A percentile compares a stretch with the other conserved stretches of the same genome.
These are phyloP conservation scores for Dothidotthia symphoricarpi DNA, from an alignment of 2,329 filamentous ascomycete species.

Conservation along the genomic window DNA sequence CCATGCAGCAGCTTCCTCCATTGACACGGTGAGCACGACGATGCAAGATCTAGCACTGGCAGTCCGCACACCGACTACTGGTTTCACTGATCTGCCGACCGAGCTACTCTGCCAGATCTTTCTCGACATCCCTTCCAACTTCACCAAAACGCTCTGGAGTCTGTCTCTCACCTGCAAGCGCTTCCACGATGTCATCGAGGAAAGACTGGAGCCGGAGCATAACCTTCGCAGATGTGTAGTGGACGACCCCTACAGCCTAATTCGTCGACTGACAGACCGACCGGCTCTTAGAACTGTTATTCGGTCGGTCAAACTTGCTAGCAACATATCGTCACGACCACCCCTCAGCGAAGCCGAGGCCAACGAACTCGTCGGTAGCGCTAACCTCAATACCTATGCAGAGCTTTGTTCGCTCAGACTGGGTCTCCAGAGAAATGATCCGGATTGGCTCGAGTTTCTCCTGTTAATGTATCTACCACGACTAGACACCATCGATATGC, in stretches of 20 bases:
- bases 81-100: slow-evolving; percentile 2
- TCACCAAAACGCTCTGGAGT: not conserved
- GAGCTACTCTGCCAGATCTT: slow-evolving; percentile 3
- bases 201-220: slow-evolving; percentile 4
- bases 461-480: too few relatives aligned
- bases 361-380: too few relatives aligned
- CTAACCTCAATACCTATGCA: too few relatives aligned
- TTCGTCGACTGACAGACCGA: not conserved
- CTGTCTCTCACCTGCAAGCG: slow-evolving; percentile 1
- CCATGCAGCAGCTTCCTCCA: too few relatives aligned
- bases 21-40: not conserved
- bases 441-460: too few relatives aligned
- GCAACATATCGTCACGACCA: too few relatives aligned
- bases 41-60: not conserved
- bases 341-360: too few relatives aligned
- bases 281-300: not conserved
- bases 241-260: not conserved
- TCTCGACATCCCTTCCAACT: not conserved
- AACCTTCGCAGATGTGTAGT: not conserved
- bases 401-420: too few relatives aligned
- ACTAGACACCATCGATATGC: too few relatives aligned
- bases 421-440: too few relatives aligned
- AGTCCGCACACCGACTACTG: not conserved
- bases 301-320: too few relatives aligned
- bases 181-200: slow-evolving; percentile 1